Evolutionary conservation across 371 early-diverging fungal species (phyloP), one percentile per base, ranked within the genome.

Genomic region (Mortierella sp.): DNA sequence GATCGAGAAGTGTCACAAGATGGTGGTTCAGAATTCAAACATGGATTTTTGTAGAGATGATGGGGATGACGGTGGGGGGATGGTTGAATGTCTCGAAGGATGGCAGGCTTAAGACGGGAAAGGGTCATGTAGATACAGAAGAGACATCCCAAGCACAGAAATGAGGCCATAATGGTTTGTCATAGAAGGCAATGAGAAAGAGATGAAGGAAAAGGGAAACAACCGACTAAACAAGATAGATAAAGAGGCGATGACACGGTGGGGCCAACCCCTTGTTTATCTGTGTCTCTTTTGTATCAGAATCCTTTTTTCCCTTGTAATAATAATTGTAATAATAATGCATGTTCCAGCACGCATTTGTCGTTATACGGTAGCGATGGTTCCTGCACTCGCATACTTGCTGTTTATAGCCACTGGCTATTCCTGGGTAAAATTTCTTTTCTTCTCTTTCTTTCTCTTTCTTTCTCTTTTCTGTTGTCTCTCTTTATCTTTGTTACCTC

Each of bases 211-310:
- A 21, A n/a, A 7, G n/a, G 55, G 55, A 55, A 24, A 34, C 21
- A 16, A 28, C 34, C 28, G 63, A 19, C 19, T 11, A 47, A 71
- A 71, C 6, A 42, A 70, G 14, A 4, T 44, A 70, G 47, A 70
- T 1, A 44, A 72, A 47, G 28, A 13, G 28, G 26, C 16, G 48
- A 31, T 47, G 72, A 47, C 14, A 72, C 47, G 72, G 34, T 47
- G 72, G 72, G 72, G 38, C 10, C 48, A 72, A 52, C 72, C 48
- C 72, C 48, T 72, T 72, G 72, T 47, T 48, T 42, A 47, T 71
- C n/a, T n/a, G n/a, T n/a, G n/a, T 71, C 26, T 47, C 38, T 72
- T 72, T 47, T 72, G 47, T 72, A 3, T 48, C 68, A 68, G 68
- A 42, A 21, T 68, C 63, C 63, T 19, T 16, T 34, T 19, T 21